Evolutionary conservation across 768 basidiomycete species (phyloP).

Genomic region (Calocera cornea): DNA sequence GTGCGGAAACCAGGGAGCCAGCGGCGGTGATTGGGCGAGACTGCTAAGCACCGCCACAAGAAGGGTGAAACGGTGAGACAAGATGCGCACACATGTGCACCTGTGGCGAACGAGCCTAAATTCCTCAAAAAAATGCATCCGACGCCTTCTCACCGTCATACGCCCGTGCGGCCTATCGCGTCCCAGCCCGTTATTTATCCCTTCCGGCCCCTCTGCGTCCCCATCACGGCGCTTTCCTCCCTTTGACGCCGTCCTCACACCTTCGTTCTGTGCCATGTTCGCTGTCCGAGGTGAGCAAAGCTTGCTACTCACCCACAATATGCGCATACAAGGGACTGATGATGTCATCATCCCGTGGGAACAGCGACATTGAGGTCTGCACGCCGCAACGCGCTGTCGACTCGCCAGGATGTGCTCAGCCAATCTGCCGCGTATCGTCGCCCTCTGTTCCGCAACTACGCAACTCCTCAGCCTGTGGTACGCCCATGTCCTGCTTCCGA

Average conservation of each 20-base stretch:
- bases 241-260: too few species aligned
- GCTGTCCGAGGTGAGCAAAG: not conserved
- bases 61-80: too few species aligned
- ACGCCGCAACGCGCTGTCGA: not conserved
- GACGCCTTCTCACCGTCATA: too few species aligned
- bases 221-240: too few species aligned
- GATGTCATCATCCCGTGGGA: not conserved
- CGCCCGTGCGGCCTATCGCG: too few species aligned
- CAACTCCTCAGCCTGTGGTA: not conserved
- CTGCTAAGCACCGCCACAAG: too few species aligned
- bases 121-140: not conserved
- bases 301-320: not conserved
- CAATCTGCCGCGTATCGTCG: not conserved
- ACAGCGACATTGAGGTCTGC: not conserved
- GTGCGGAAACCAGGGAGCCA: too few species aligned
- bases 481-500: not conserved
- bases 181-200: too few species aligned
- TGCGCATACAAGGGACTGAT: not conserved
- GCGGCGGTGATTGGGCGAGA: too few species aligned
- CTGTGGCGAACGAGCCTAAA: not conserved
- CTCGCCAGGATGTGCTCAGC: not conserved
- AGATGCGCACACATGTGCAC: not conserved
- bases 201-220: too few species aligned
- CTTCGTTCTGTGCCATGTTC: not conserved
- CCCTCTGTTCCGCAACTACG: not conserved